Evolutionary conservation across 2,329 filamentous ascomycete species (phyloP).

Genomic region (Scorias spongiosa): DNA sequence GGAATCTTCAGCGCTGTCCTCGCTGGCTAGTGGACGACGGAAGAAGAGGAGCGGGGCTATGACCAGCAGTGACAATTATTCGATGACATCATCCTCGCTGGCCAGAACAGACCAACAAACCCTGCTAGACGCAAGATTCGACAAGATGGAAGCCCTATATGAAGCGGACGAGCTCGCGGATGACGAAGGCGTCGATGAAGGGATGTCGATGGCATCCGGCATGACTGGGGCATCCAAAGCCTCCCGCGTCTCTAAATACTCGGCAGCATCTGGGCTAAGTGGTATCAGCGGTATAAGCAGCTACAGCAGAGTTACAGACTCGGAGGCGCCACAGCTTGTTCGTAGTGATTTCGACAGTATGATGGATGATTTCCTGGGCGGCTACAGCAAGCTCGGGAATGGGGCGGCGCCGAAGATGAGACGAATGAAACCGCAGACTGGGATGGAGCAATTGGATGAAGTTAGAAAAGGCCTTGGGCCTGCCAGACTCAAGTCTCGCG

Average conservation of each 20-base stretch:
- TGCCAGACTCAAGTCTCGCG: constrained; percentile 39
- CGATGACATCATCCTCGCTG: constrained; percentile 80
- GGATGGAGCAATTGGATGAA: constrained; percentile 81
- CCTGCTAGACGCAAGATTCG: constrained; percentile 78
- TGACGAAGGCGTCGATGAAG: constrained; percentile 21
- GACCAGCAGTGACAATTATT: constrained; percentile 75
- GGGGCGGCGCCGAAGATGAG: constrained; percentile 25
- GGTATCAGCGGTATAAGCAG: constrained; percentile 21
- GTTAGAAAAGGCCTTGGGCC: constrained; percentile 67
- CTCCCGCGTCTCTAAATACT: constrained; percentile 24
- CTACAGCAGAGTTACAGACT: constrained; percentile 20
- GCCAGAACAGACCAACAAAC: constrained; percentile 76
- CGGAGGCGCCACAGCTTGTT: constrained; percentile 36
- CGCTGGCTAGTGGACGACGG: constrained; percentile 57
- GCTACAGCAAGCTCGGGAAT: constrained; percentile 56
- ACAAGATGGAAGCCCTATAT: constrained; percentile 50
- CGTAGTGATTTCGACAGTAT: constrained; percentile 74
- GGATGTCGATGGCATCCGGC: constrained; percentile 29
- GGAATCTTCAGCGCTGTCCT: constrained; percentile 55
- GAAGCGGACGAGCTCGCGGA: constrained; percentile 52
- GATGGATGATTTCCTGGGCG: constrained; percentile 82
- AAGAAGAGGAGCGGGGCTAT: constrained; percentile 95
- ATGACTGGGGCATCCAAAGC: constrained; percentile 35
- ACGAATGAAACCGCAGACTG: constrained; percentile 58
- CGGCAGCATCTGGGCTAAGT: constrained; percentile 21